Conservation (phyloP, 2,329 filamentous ascomycete genomes). For the Fusarium equiseti region DNA sequence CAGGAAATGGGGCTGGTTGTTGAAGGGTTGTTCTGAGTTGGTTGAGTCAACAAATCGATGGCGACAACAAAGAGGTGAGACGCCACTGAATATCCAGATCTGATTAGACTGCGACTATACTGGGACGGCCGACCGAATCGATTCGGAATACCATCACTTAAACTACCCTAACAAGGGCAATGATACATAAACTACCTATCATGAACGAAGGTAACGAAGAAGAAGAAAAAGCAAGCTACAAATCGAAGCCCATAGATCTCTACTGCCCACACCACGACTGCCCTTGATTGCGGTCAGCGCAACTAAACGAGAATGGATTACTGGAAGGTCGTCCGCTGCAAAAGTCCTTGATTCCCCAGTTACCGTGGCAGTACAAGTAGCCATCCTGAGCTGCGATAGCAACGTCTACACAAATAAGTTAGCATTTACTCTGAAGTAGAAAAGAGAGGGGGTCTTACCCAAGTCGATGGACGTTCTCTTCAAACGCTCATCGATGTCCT, state of each 20-base stretch:
- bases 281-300: neutral
- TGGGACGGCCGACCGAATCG: neutral
- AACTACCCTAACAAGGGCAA: neutral
- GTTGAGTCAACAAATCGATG: constrained; percentile 55
- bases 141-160: neutral
- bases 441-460: neutral
- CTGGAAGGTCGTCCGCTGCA: constrained; percentile 22
- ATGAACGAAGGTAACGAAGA: constrained; percentile 12
- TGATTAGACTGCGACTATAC: constrained; percentile 2
- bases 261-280: neutral
- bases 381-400: constrained; percentile 29
- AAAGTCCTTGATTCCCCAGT: constrained; percentile 15
- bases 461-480: constrained; percentile 20
- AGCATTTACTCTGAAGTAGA: neutral
- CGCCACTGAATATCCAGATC: constrained; percentile 21
- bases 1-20: constrained; percentile 58
- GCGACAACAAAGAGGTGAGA: constrained; percentile 45
- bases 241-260: neutral
- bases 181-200: neutral
- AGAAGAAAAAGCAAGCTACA: neutral
- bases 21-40: constrained; percentile 54
- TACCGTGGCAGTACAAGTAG: constrained; percentile 24
- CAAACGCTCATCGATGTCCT: neutral
- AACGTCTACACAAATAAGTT: constrained; percentile 6
- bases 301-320: neutral